Evolutionary conservation across 75 land plant species (phyloP).

Genomic region (Sequoiadendron giganteum): DNA sequence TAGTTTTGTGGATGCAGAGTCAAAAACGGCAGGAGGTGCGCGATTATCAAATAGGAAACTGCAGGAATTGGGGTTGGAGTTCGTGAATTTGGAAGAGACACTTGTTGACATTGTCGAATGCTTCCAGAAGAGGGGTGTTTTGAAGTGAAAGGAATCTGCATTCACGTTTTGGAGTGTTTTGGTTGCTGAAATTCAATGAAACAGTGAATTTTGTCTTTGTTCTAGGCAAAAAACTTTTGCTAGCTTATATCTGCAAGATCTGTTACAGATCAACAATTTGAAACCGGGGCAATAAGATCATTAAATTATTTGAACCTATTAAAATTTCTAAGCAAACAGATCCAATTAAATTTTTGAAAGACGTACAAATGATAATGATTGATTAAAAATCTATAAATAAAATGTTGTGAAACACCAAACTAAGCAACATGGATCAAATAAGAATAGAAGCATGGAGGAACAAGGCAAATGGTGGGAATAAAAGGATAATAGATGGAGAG

Average conservation of each 20-base stretch:
- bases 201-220: neutral
- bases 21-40: no score
- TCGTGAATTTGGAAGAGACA: constrained; percentile 47
- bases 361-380: no score
- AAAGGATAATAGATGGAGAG: no score
- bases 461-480: no score
- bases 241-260: neutral
- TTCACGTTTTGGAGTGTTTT: neutral
- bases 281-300: neutral
- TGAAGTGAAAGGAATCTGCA: constrained; percentile 6
- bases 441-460: no score
- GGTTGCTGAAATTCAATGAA: neutral
- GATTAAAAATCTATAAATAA: no score
- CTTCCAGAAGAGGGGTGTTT: constrained; percentile 31
- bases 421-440: no score
- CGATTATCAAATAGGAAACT: constrained; percentile 36
- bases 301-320: no score
- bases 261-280: neutral
- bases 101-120: constrained; percentile 44
- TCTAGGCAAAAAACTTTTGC: no score
- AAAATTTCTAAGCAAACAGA: no score
- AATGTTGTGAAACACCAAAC: no score
- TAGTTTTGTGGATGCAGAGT: neutral
- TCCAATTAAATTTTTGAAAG: no score
- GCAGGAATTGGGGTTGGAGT: constrained; percentile 48